Evolutionary conservation across 768 basidiomycete species (phyloP), one percentile per base, ranked within the genome.

Genomic region (Suillus subalutaceus): DNA sequence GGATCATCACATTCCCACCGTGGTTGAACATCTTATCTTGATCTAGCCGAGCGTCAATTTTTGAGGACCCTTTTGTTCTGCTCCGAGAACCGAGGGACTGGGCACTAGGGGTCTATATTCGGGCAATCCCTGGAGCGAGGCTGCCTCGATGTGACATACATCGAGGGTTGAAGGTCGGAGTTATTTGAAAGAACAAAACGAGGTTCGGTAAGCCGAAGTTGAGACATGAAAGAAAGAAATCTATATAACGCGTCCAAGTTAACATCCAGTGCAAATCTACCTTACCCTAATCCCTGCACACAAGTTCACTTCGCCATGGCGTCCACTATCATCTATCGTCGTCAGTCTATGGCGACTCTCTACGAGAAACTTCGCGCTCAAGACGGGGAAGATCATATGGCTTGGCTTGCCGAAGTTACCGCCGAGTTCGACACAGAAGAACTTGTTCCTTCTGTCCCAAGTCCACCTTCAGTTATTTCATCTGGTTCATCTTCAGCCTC

Each of bases 181-280:
- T 77, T 77, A 77, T 68, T 72, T 77, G 72, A 78, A 77, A 77
- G 72, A 77, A 78, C 73, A 76, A 78, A 78, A 77, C 78, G 77
- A 78, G 76, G 76, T 74, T 78, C 77, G 77, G 76, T 77, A 78
- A 75, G 75, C 75, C 67, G 72, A 75, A 74, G 70, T 72, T 76
- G 73, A 78, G 74, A 73, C 76, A 77, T 77, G 76, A 78, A 77
- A 77, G 76, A 77, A 78, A 77, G 68, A 69, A 69, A 76, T 72
- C 73, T 77, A 77, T 77, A 76, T 77, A 79, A 71, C 67, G 20
- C 35, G 55, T 56, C 3, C 46, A 40, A 56, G 35, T 37, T 6
- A 56, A 56, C 55, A 8, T 37, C 26, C 48, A 26, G 64, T 62
- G 43, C 38, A 50, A 64, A 35, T 62, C 59, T 43, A 35, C 32